Conservation (phyloP, 2,329 filamentous ascomycete species). For the Colletotrichum cereale region DNA sequence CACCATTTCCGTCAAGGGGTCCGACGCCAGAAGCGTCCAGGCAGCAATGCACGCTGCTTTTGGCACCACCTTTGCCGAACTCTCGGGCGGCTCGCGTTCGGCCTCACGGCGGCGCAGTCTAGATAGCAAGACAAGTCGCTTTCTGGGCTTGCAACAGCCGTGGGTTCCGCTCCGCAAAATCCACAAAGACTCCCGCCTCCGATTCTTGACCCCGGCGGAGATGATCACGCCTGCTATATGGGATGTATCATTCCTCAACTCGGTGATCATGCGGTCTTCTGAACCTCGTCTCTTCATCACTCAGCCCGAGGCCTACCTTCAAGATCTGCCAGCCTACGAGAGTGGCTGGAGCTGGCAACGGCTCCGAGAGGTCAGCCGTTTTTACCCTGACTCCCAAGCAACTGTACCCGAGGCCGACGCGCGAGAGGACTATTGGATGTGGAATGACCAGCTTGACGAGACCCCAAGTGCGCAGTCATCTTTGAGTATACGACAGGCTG, state of each 20-base stretch:
- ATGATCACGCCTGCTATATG: conserved; percentile 80
- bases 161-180: conserved; percentile 85
- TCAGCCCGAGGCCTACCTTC: conserved; percentile 79
- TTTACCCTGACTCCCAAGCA: conserved; percentile 58
- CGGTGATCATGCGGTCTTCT: conserved; percentile 79
- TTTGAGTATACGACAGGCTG: conserved; percentile 56
- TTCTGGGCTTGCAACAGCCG: conserved; percentile 72
- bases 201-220: conserved; percentile 77
- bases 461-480: conserved; percentile 59
- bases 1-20: conserved; percentile 70
- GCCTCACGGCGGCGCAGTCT: conserved; percentile 40
- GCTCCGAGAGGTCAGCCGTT: conserved; percentile 71
- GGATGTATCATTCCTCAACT: conserved; percentile 77
- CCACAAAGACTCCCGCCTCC: conserved; percentile 78
- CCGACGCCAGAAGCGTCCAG: conserved; percentile 77
- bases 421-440: conserved; percentile 75
- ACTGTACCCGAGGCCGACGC: conserved; percentile 70
- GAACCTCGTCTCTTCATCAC: conserved; percentile 80
- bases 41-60: conserved; percentile 74
- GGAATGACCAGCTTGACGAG: conserved; percentile 74
- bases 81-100: conserved; percentile 41
- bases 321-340: conserved; percentile 67
- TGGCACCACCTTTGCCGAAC: conserved; percentile 64
- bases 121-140: conserved; percentile 56
- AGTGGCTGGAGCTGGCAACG: conserved; percentile 78